Conservation (phyloP, 306 rosid genomes). For the Trifolium subterraneum region DNA sequence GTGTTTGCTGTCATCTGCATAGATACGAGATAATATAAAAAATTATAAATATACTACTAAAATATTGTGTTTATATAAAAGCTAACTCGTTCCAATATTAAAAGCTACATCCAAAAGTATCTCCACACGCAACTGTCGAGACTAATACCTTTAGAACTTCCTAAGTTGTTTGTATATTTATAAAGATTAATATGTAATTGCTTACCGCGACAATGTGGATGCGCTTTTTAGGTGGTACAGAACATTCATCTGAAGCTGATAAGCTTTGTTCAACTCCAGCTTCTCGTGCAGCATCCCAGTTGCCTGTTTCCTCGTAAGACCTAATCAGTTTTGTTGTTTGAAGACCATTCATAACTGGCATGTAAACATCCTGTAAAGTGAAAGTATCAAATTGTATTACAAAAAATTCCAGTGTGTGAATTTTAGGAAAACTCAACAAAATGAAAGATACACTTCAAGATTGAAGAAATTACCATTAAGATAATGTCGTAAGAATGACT, state of each 20-base stretch:
- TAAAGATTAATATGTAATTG: background rate
- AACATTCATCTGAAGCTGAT: conserved; percentile 41
- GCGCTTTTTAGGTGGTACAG: conserved; percentile 45
- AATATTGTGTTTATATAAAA: conserved; percentile 25
- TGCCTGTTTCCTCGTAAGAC: conserved; percentile 85
- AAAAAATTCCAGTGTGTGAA: background rate
- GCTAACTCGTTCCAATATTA: background rate
- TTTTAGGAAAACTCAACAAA: conserved; percentile 11
- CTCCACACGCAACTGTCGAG: background rate
- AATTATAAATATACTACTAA: conserved; percentile 1
- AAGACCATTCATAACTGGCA: conserved; percentile 97
- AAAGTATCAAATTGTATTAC: background rate
- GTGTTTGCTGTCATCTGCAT: conserved; percentile 98
- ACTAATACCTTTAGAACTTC: background rate
- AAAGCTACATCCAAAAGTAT: conserved; percentile 2
- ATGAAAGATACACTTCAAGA: conserved; percentile 23
- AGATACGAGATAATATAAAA: background rate
- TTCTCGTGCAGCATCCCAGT: conserved; percentile 76
- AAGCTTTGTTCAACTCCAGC: conserved; percentile 66
- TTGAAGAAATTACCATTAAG: conserved; percentile 69
- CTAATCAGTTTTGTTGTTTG: conserved; percentile 89
- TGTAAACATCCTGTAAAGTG: conserved; percentile 76
- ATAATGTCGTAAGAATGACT: conserved; percentile 63
- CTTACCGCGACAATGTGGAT: conserved; percentile 85
- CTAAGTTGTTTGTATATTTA: background rate